These are phyloP conservation scores for Panicum virgatum DNA, from an alignment of 202 grass and related monocot genomes.

Conservation along the genomic window DNA sequence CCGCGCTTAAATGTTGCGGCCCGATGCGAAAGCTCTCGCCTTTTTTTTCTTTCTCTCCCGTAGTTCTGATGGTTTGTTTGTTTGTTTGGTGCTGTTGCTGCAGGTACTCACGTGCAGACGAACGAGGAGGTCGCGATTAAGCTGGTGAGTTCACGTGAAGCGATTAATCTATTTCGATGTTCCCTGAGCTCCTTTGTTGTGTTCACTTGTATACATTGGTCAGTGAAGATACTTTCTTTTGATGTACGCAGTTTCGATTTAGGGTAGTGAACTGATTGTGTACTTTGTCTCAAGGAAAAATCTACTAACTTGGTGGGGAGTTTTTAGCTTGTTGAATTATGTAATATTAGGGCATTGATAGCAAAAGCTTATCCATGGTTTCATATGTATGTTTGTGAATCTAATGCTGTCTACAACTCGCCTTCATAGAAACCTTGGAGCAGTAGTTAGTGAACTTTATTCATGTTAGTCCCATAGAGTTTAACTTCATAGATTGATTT, in stretches of 20 bases:
- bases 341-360: neutral
- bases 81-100: constrained; percentile 22
- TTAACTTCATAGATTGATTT: constrained; percentile 18
- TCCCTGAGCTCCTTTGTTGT: neutral
- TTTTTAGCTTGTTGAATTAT: neutral
- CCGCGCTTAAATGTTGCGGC: neutral
- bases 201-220: neutral
- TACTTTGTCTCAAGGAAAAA: neutral
- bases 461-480: neutral
- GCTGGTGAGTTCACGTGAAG: constrained; percentile 53
- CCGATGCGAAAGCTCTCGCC: constrained; percentile 24
- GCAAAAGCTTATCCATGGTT: neutral
- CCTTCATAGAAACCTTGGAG: neutral
- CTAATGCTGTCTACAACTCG: constrained; percentile 13
- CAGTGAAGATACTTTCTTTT: neutral
- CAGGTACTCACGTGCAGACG: constrained; percentile 81
- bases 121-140: constrained; percentile 88
- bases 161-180: neutral
- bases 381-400: neutral
- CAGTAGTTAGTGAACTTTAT: neutral
- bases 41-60: neutral
- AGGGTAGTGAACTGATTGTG: neutral
- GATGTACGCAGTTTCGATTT: neutral
- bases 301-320: neutral
- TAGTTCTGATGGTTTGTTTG: constrained; percentile 1